phyloP scores from a whole-genome alignment of 148 eudicot genomes.

The Dysphania ambrosioides region DNA sequence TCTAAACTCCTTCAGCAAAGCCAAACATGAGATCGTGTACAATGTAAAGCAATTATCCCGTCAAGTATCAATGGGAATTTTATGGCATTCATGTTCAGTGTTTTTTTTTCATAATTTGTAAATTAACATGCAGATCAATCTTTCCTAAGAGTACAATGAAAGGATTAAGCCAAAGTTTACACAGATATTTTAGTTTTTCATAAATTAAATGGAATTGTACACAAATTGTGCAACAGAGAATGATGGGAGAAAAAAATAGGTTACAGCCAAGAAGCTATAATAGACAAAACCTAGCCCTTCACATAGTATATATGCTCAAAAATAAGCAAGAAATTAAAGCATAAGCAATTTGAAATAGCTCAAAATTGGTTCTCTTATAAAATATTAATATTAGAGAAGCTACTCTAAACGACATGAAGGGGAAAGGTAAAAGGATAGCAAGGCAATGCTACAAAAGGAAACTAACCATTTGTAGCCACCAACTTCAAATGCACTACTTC shows the following conservation, averaged over 20 bases:
- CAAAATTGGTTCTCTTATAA: too few relatives aligned
- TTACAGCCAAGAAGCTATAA: neutral
- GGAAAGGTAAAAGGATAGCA: neutral
- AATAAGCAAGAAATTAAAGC: neutral
- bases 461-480: slow-evolving; percentile 93
- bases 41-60: neutral
- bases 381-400: neutral
- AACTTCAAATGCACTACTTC: slow-evolving; percentile 81
- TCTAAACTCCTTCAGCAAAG: slow-evolving; percentile 2
- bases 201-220: neutral
- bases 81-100: neutral
- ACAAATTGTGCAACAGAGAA: neutral
- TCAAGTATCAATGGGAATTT: neutral
- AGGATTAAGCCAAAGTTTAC: neutral
- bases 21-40: neutral
- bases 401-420: neutral
- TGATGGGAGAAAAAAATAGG: neutral
- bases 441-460: slow-evolving; percentile 5
- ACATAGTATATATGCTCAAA: neutral
- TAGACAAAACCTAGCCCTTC: neutral
- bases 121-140: neutral
- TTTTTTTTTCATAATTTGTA: neutral
- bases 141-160: neutral
- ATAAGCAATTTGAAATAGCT: neutral
- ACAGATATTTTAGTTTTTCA: too few relatives aligned